Percentiles rank a stretch among this genome's conserved stretches.
phyloP scores from a whole-genome alignment of 164 flowering plant genomes.

The Liriodendron chinense region DNA sequence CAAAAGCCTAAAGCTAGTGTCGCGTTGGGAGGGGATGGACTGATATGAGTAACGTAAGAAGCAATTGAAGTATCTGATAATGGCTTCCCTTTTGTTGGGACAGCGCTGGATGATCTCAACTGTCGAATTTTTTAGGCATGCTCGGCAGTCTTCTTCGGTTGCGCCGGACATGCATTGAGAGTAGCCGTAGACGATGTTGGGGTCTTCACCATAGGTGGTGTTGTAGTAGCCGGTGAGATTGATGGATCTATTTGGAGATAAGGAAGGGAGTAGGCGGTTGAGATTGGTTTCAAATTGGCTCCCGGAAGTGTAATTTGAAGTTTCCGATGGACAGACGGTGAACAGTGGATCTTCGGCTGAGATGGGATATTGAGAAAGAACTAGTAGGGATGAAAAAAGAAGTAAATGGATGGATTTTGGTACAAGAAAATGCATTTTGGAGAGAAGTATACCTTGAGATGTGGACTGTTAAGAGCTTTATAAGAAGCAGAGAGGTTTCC shows the following conservation, averaged over 20 bases:
- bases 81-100: slow-evolving; percentile 19
- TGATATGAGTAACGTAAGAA: slow-evolving; percentile 26
- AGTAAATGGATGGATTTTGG: not conserved
- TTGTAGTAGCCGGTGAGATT: slow-evolving; percentile 12
- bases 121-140: slow-evolving; percentile 17
- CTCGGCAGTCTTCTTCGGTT: slow-evolving; percentile 8
- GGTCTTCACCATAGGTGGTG: slow-evolving; percentile 14
- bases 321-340: not conserved
- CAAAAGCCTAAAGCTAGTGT: not conserved
- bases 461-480: no score
- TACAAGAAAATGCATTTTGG: not conserved
- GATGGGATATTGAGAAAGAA: not conserved
- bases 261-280: slow-evolving; percentile 6
- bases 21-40: slow-evolving; percentile 9
- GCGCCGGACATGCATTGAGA: slow-evolving; percentile 27
- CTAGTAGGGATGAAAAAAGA: not conserved
- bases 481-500: no score
- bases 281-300: slow-evolving; percentile 24
- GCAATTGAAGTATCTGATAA: slow-evolving; percentile 30
- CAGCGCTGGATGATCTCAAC: slow-evolving; percentile 13
- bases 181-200: slow-evolving; percentile 24
- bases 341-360: not conserved
- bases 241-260: slow-evolving; percentile 16
- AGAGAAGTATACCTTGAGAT: no score
- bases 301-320: slow-evolving; percentile 1